These are phyloP conservation scores for Euryodendron excelsum DNA, from an alignment of 148 eudicot genomes.

Conservation along the genomic window DNA sequence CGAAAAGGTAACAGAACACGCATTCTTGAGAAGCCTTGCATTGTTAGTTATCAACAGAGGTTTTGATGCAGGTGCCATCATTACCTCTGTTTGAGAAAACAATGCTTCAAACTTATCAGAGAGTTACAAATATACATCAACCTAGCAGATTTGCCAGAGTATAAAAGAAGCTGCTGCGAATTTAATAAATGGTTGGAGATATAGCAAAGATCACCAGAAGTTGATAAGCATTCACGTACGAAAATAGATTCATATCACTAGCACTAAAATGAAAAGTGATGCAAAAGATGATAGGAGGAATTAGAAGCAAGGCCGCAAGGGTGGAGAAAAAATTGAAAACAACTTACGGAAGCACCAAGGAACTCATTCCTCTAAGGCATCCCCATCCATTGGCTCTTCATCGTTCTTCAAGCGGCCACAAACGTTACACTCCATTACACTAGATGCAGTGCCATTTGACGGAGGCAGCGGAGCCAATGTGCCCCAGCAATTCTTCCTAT, in stretches of 20 bases:
- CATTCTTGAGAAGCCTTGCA: background rate
- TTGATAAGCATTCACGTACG: background rate
- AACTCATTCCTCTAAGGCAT: conserved; percentile 5
- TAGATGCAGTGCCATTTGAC: conserved; percentile 23
- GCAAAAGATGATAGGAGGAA: background rate
- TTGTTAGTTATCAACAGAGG: background rate
- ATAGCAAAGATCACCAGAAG: background rate
- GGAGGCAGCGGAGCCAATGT: conserved; percentile 92
- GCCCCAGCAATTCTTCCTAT: conserved; percentile 69
- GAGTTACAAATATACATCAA: background rate
- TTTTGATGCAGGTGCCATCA: background rate
- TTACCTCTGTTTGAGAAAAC: background rate
- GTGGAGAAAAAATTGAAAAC: background rate
- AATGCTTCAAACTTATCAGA: background rate
- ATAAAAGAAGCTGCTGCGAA: background rate
- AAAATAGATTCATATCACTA: background rate
- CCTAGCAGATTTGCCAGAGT: background rate
- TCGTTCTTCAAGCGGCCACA: conserved; percentile 58
- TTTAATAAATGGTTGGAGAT: background rate
- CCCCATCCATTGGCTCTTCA: conserved; percentile 17
- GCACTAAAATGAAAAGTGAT: background rate
- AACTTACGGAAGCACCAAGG: conserved; percentile 4
- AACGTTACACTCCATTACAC: conserved; percentile 82
- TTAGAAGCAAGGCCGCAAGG: background rate
- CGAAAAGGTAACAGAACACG: background rate